Conservation (phyloP, 768 basidiomycete species). For the Crepidotus variabilis region DNA sequence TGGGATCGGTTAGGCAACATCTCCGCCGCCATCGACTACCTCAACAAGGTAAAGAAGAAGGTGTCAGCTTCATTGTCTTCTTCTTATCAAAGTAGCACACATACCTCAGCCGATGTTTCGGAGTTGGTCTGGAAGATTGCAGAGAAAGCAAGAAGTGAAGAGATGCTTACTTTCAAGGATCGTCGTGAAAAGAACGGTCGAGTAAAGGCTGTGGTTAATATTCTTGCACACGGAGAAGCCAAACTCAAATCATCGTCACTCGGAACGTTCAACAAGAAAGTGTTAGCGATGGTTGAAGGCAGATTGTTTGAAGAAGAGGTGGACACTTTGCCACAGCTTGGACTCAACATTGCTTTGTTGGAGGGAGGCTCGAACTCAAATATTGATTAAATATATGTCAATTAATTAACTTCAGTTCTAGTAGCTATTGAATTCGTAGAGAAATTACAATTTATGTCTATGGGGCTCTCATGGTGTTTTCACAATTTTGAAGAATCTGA, state of each 20-base stretch:
- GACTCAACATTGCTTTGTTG: not conserved
- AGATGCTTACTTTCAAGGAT: constrained; percentile 7
- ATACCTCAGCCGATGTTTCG: constrained; percentile 14
- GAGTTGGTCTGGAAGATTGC: constrained; percentile 20
- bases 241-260: not conserved
- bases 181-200: not conserved
- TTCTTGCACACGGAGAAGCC: constrained; percentile 6
- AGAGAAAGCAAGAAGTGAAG: constrained; percentile 8
- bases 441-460: too few species aligned
- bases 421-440: too few species aligned
- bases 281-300: not conserved
- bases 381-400: too few species aligned
- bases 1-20: constrained; percentile 29
- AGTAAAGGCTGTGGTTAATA: constrained; percentile 11
- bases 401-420: too few species aligned
- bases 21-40: constrained; percentile 20
- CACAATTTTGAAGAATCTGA: too few species aligned
- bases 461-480: too few species aligned
- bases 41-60: constrained; percentile 23
- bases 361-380: too few species aligned
- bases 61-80: constrained; percentile 12
- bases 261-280: constrained; percentile 1
- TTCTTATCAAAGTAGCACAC: constrained; percentile 19
- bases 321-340: not conserved
- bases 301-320: not conserved